Percentiles rank a stretch among this genome's conserved stretches.
Evolutionary conservation across 2,329 filamentous ascomycete species (phyloP).

Genomic region (Zymoseptoria passerinii): DNA sequence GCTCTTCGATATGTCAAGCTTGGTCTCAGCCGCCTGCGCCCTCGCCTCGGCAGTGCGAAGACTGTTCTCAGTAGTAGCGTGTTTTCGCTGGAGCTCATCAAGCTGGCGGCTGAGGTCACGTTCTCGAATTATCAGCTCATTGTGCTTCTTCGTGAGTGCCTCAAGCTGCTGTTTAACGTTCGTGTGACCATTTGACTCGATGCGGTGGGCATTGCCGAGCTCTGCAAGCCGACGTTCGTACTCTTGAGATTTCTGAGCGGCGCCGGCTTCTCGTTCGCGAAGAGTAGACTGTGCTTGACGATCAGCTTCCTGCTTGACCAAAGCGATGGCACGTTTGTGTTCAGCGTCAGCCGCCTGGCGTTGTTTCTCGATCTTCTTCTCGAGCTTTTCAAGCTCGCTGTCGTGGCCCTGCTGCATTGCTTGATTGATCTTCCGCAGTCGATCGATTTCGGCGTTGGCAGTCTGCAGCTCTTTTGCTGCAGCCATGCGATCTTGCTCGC

Average conservation of each 20-base stretch:
- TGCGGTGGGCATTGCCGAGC: constrained; percentile 24
- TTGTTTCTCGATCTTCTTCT: constrained; percentile 39
- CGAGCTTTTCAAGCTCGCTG: constrained; percentile 38
- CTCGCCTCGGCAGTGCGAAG: constrained; percentile 11
- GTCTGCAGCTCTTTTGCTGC: constrained; percentile 42
- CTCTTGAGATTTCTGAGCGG: constrained; percentile 23
- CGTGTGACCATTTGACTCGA: constrained; percentile 22
- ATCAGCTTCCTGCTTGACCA: constrained; percentile 21
- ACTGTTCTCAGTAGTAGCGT: constrained; percentile 10
- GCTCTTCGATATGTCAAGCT: constrained; percentile 18
- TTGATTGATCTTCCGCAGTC: constrained; percentile 61
- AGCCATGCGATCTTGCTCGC: constrained; percentile 39
- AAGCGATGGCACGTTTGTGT: constrained; percentile 28
- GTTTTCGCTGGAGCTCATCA: constrained; percentile 18
- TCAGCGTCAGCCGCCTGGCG: constrained; percentile 24
- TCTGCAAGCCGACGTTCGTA: constrained; percentile 23
- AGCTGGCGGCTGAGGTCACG: constrained; percentile 17
- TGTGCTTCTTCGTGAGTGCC: constrained; percentile 17
- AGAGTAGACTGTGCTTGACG: constrained; percentile 19
- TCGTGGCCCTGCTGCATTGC: constrained; percentile 62
- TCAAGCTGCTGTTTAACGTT: constrained; percentile 30
- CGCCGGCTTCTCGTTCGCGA: constrained; percentile 20
- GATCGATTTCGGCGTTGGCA: constrained; percentile 37
- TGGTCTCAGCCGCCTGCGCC: constrained; percentile 9
- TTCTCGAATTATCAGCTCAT: constrained; percentile 21